Evolutionary conservation across 23 red algal species (phyloP).

Genomic region (Gracilaria caudata): DNA sequence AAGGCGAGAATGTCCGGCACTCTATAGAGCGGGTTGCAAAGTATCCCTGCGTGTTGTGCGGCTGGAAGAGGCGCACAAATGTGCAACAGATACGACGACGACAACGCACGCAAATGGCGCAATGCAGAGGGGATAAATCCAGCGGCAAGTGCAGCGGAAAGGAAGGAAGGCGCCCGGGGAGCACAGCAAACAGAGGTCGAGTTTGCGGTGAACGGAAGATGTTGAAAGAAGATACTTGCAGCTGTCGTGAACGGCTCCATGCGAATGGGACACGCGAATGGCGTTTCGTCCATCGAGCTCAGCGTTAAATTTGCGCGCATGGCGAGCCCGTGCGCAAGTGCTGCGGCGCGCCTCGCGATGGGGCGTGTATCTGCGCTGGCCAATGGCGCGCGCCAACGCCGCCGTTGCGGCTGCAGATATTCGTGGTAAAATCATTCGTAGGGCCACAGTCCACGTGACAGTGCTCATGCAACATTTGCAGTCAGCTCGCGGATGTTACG

Average conservation of each 20-base stretch:
- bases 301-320: constrained; percentile 18
- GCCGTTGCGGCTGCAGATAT: not conserved
- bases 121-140: too few species aligned
- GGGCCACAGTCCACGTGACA: not conserved
- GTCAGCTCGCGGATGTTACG: too few species aligned
- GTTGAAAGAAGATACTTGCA: too few species aligned
- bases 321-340: not conserved
- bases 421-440: not conserved
- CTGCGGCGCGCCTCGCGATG: not conserved
- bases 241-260: not conserved
- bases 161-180: too few species aligned
- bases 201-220: too few species aligned
- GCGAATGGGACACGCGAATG: not conserved
- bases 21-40: too few species aligned
- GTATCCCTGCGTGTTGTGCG: too few species aligned
- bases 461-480: not conserved
- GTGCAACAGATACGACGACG: not conserved
- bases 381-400: not conserved
- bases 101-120: too few species aligned
- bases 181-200: too few species aligned
- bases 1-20: too few species aligned
- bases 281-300: not conserved
- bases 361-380: not conserved
- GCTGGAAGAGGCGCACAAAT: not conserved
- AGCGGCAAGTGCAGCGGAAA: too few species aligned